Base-by-base conservation (phyloP, 768 basidiomycete genomes). In the Podaxis sp. region DNA sequence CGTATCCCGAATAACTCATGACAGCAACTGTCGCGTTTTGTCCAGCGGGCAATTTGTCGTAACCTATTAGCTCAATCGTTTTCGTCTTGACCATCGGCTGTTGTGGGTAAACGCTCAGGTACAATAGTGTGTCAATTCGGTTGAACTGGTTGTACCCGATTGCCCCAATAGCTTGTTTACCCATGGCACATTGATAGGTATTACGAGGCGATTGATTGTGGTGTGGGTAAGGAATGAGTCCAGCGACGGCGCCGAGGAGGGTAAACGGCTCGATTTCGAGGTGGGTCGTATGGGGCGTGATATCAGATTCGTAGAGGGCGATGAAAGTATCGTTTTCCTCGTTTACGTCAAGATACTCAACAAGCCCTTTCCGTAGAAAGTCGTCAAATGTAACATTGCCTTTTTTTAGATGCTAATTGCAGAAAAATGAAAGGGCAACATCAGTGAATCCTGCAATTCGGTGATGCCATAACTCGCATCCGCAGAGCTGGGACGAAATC, bases 111-210 rank as follows among this genome's bases (percentile, higher is more conserved):
- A 98, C 95, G 39, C 93, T 91, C 56, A 99, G 84, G 76, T 99
- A 99, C n/a, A 99, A 82, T 42, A 99, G 84, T 0, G 97, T 99
- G 74, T 99, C 97, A 72, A 99, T 99, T 51, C 97, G 87, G 71
- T 95, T 94, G 67, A 98, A 87, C 74, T 99, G 97, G 74, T 99
- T 99, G 77, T 96, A 97, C 0, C 89, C 96, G 65, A 99, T 99
- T 12, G 96, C 96, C 22, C 97, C 97, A 66, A 99, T 99, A 2
- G 97, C 96, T 80, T 99, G 97, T 79, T 99, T 99, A 59, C 97
- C 96, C 96, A 99, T 99, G 60, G 96, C 96, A 71, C 96, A 99
- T 79, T 99, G 96, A 73, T 99, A 99, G 9, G 97, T 99, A 71
- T 99, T 99, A 59, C 97, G 90, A 2, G 97, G 97, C 4, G 97